Evolutionary conservation across 2,329 filamentous ascomycete genomes (phyloP).

Genomic region (Triangularia setosa): DNA sequence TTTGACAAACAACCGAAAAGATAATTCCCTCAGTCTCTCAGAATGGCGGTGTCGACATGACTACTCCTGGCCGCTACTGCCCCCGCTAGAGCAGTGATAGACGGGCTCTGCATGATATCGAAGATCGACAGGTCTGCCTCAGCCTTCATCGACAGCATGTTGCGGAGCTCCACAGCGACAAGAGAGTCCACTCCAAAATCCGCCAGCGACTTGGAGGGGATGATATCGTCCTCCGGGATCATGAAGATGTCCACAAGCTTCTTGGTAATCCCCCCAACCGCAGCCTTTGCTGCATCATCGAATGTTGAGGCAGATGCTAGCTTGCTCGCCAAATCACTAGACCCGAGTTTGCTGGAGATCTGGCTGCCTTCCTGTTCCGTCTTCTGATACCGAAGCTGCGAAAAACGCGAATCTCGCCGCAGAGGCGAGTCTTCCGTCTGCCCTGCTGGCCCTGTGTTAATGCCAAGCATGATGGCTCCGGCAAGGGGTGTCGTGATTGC

Average conservation of each 20-base stretch:
- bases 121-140: slow-evolving; percentile 35
- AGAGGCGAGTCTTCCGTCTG: slow-evolving; percentile 14
- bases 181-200: slow-evolving; percentile 40
- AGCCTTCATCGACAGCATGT: slow-evolving; percentile 37
- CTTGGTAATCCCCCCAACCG: slow-evolving; percentile 25
- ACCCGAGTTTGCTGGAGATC: not conserved
- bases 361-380: not conserved
- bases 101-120: slow-evolving; percentile 32
- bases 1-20: not conserved
- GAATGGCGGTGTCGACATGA: not conserved
- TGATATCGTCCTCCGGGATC: slow-evolving; percentile 31
- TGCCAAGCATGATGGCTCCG: slow-evolving; percentile 19
- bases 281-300: slow-evolving; percentile 16
- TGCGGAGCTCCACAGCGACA: slow-evolving; percentile 42
- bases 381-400: slow-evolving; percentile 16
- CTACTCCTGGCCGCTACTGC: slow-evolving; percentile 20
- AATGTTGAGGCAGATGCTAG: slow-evolving; percentile 11
- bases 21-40: not conserved
- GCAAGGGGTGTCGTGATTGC: slow-evolving; percentile 19
- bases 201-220: slow-evolving; percentile 28
- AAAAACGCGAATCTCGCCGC: slow-evolving; percentile 20
- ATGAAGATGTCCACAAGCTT: slow-evolving; percentile 34
- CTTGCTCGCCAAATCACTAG: slow-evolving; percentile 12
- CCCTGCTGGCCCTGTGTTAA: slow-evolving; percentile 22
- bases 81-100: slow-evolving; percentile 17